Conservation (phyloP, 352 stramenopile species). For the Pythium pectinolyticum region DNA sequence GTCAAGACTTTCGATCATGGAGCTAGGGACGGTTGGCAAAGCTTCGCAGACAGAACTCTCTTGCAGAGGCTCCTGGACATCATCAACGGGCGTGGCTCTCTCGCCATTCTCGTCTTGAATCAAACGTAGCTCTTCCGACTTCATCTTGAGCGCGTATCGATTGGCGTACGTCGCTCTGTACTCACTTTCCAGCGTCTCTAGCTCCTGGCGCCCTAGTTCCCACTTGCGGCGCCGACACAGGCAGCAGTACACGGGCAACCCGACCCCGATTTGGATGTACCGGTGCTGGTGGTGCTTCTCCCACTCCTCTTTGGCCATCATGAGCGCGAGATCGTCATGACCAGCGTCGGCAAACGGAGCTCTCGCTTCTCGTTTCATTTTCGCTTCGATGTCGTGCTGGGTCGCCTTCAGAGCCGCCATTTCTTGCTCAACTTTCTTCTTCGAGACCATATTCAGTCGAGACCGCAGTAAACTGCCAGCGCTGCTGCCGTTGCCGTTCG, state of each 20-base stretch:
- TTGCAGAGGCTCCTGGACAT: not conserved
- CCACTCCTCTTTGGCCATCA: constrained; percentile 57
- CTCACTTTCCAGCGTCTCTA: constrained; percentile 51
- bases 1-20: not conserved
- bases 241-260: constrained; percentile 52
- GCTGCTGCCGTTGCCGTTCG: constrained; percentile 8
- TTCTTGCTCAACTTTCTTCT: constrained; percentile 59
- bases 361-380: constrained; percentile 24
- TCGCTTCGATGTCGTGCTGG: constrained; percentile 33
- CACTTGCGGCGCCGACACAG: constrained; percentile 63
- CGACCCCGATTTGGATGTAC: constrained; percentile 39
- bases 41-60: not conserved
- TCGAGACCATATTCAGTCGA: constrained; percentile 50
- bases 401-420: constrained; percentile 43
- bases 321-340: constrained; percentile 17
- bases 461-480: constrained; percentile 37
- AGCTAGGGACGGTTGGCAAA: not conserved
- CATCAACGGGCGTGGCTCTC: too few relatives aligned
- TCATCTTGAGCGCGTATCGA: constrained; percentile 35
- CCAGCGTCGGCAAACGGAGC: constrained; percentile 23
- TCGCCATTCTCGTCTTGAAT: constrained; percentile 16
- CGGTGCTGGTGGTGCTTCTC: constrained; percentile 72
- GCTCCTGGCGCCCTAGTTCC: constrained; percentile 45
- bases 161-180: constrained; percentile 41
- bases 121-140: constrained; percentile 47